Base-by-base conservation (phyloP, 2,329 filamentous ascomycete genomes). In the Sclerotiophoma versabilis region DNA sequence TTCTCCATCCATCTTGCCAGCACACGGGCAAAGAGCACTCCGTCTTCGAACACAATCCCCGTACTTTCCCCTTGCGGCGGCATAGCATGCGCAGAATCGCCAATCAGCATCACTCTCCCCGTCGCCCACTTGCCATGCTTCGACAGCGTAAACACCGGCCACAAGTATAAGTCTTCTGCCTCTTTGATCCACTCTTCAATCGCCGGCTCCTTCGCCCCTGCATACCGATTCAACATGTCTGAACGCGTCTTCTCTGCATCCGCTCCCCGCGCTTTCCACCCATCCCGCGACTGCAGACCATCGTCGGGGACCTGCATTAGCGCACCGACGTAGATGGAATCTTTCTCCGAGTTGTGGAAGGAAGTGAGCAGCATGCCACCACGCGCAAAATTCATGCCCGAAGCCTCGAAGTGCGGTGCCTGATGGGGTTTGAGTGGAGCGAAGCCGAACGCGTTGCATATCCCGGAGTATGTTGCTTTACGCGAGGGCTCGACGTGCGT, bases 1-100 rank as follows among this genome's bases (percentile, higher is more conserved):
- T 72, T 75, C 50, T 78, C 72, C 62, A 78, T 73, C 77, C 77
- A 79, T 36, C 71, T 65, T 1, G 71, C 74, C 39, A 79, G 53
- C 65, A 75, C 78, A 41, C 77, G 66, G 19, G 80, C 75, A 65
- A 83, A 77, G 47, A 83, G 64, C 29, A 82, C 77, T 2, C 77
- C 81, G 61, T 83, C 80, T 66, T 83, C 81, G 57, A 83, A 81
- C 9, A 82, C 79, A 27, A 83, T 77, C 14, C 80, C 80, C 4
- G 80, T 82, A 26, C 73, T 76, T 57, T 82, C 80, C 10, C 80
- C 80, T 53, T 81, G 79, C 3, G 80, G 80, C 3, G 80, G 79
- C 80, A 82, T 82, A 9, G 77, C 78, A 60, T 80, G 78, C 42
- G 79, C 78, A 26, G 77, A 76, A 53, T 81, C 78, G 3, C 78